Base-by-base conservation (phyloP, 768 basidiomycete species). In the Panellus pusillus region DNA sequence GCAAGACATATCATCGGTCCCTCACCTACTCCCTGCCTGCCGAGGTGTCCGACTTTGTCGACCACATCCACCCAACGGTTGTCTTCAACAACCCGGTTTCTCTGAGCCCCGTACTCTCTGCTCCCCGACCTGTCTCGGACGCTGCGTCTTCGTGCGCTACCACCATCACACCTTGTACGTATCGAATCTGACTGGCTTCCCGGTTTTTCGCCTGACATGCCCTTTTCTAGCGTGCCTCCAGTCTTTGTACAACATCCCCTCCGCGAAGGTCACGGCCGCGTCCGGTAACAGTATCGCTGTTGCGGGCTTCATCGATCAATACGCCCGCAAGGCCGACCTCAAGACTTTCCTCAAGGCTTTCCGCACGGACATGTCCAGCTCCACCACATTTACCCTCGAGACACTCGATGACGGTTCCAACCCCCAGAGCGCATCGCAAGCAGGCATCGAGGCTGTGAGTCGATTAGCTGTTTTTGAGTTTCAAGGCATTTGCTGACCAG, bases 41-140 rank as follows among this genome's bases (percentile, higher is more conserved):
- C 13, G 61, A 64, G 24, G 62, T 75, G 7, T 46, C 61, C 42
- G 59, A 54, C 3, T 65, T 68, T 37, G 53, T 75, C 50, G 57
- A 66, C 15, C 32, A 67, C 7, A 61, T 74, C 24, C 69, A 77
- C n/a, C 78, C 79, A n/a, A 53, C 61, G n/a, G 47, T 42, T 17
- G 46, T 50, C 15, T 61, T 74, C 59, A 67, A 69, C 29, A 50
- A 19, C 20, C 40, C 39, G 32, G 18, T 28, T 13, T 40, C 39
- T 11, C 1, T 65, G 0, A 60, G 50, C 24, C 52, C 62, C 63
- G 67, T 54, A 14, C 64, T 50, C 19, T 38, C 20, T 17, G 19
- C 19, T 6, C 27, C 42, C 42, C 24, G 28, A 18, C 28, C 19
- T 19, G 3, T 67, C 37, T 14, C 39, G 2, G 39, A n/a, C 17